Conservation (phyloP, 495 filamentous ascomycete genomes). For the Hyphodiscus hymeniophilus region DNA sequence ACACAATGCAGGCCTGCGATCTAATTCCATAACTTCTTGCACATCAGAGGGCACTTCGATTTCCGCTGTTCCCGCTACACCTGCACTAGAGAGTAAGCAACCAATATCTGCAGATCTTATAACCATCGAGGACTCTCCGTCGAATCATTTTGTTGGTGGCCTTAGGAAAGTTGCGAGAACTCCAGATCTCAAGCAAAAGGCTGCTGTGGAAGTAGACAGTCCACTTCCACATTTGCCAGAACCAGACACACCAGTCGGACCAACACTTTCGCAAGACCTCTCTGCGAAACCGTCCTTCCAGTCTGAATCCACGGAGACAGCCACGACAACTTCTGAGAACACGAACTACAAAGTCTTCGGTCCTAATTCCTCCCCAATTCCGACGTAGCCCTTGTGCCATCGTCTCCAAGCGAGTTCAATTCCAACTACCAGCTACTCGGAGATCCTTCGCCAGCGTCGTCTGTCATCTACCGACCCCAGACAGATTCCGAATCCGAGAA, state of each 20-base stretch:
- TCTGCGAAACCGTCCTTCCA: constrained; percentile 38
- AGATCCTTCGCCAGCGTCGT: constrained; percentile 13
- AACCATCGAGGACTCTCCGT: constrained; percentile 32
- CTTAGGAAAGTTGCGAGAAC: constrained; percentile 44
- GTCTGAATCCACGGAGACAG: constrained; percentile 32
- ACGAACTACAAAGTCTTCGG: constrained; percentile 48
- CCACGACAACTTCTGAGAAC: constrained; percentile 38
- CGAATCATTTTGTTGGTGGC: constrained; percentile 45
- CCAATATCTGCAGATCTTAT: constrained; percentile 33
- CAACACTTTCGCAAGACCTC: constrained; percentile 21
- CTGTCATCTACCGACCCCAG: constrained; percentile 16
- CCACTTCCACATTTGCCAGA: constrained; percentile 32
- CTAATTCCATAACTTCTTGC: constrained; percentile 36
- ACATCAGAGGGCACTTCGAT: constrained; percentile 26
- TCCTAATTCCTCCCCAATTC: constrained; percentile 23
- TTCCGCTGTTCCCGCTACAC: constrained; percentile 11
- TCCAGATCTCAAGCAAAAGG: constrained; percentile 39
- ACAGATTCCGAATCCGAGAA: constrained; percentile 12
- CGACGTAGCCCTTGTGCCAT: constrained; percentile 21
- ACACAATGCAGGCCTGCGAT: constrained; percentile 34
- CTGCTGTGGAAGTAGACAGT: constrained; percentile 3
- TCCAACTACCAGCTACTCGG: constrained; percentile 20
- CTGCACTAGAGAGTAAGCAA: constrained; percentile 13
- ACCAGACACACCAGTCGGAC: constrained; percentile 12
- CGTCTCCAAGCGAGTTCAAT: constrained; percentile 18